These are phyloP conservation scores for Xylaria cubensis DNA, from an alignment of 495 filamentous ascomycete genomes.

Conservation along the genomic window DNA sequence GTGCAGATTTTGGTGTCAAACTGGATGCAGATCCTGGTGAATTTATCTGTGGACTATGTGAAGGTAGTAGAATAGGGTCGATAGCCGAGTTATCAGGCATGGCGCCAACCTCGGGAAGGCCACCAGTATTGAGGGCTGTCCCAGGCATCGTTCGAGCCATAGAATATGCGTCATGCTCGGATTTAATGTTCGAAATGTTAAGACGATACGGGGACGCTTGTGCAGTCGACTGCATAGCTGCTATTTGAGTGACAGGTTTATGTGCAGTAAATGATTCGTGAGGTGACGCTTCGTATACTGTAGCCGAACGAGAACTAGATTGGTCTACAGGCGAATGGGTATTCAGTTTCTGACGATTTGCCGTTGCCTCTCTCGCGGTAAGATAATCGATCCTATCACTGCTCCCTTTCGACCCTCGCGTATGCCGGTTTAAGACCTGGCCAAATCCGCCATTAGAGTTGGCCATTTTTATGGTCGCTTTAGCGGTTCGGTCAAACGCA, in stretches of 20 bases:
- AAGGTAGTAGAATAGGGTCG: constrained; percentile 54
- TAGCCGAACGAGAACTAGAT: constrained; percentile 32
- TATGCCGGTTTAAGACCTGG: constrained; percentile 42
- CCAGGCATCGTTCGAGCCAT: constrained; percentile 45
- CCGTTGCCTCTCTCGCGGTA: constrained; percentile 39
- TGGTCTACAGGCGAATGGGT: constrained; percentile 34
- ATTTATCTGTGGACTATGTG: constrained; percentile 41
- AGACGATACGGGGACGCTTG: constrained; percentile 38
- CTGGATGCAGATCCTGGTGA: constrained; percentile 39
- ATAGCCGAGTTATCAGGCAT: constrained; percentile 52
- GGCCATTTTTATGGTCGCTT: constrained; percentile 92
- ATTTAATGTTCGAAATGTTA: constrained; percentile 45
- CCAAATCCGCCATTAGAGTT: constrained; percentile 83
- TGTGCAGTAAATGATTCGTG: constrained; percentile 36
- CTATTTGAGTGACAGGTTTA: constrained; percentile 34
- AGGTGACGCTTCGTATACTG: constrained; percentile 31
- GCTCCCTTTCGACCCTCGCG: constrained; percentile 33
- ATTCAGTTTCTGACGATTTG: constrained; percentile 39
- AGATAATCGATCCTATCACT: constrained; percentile 46
- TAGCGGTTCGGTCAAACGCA: constrained; percentile 94
- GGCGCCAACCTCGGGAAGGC: constrained; percentile 31
- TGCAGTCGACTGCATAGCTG: constrained; percentile 34
- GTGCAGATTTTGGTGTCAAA: constrained; percentile 36
- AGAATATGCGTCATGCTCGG: constrained; percentile 47
- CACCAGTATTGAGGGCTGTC: constrained; percentile 42